Base-by-base conservation (phyloP, 2,329 filamentous ascomycete genomes). In the Cercospora sojina region DNA sequence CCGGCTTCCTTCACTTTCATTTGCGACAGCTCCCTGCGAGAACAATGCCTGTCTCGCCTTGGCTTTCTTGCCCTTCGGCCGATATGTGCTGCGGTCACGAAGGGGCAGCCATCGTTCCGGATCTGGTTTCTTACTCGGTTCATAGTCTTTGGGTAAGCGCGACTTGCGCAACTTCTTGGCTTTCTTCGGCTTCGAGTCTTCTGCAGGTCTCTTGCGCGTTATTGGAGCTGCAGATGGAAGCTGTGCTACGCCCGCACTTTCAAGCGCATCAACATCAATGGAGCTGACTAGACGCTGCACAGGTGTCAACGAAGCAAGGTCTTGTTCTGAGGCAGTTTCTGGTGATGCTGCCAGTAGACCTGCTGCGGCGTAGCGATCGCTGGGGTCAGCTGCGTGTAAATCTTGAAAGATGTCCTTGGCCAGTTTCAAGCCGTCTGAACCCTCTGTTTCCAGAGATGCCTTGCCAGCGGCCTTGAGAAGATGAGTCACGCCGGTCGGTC, bases 81-180 rank as follows among this genome's bases (percentile, higher is more conserved):
- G 84, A 80, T 97, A 99, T 47, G 88, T 91, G 73, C 91, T 95
- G 65, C 95, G 86, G 77, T 99, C 95, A 61, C 91, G 88, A 74
- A 98, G 83, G 12, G 95, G 94, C 67, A 99, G 80, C 95, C 95
- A 99, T 69, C 95, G 86, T 80, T 99, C 95, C 0, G 92, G 89
- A 78, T 99, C 95, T 35, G 91, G 86, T 70, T 88, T 89, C 83
- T 93, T 96, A 72, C 85, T 87, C 61, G 91, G 86, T 66, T 92
- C 91, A 74, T 87, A 91, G 74, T 89, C 85, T 79, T 91, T 92
- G 32, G 90, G 90, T 74, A 91, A 82, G 72, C 86, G 87, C 64
- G 83, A 85, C 76, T 85, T 84, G 57, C 84, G 81, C 38, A 85
- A 82, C 74, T 85, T 86, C 75, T 87, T 88, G 67, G 85, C 81